phyloP scores from a whole-genome alignment of 306 rosid genomes.

The Lablab purpureus region DNA sequence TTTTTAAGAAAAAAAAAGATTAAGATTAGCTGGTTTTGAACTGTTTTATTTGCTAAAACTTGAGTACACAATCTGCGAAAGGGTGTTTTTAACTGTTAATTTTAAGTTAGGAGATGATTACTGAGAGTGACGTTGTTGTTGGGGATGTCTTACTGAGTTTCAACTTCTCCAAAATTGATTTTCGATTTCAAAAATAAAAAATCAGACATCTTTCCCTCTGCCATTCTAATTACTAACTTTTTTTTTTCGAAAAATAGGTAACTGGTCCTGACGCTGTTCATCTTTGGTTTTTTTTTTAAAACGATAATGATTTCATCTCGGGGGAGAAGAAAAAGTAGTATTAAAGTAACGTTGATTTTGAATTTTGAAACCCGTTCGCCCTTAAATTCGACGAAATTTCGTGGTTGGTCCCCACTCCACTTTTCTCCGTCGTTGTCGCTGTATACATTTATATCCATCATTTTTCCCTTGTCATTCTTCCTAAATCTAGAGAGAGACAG shows the following conservation, averaged over 20 bases:
- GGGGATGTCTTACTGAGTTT: neutral
- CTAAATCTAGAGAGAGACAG: neutral
- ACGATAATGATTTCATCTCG: neutral
- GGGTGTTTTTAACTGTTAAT: slow-evolving; percentile 13
- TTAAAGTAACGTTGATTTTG: slow-evolving; percentile 17
- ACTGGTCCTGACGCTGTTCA: neutral
- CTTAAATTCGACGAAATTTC: slow-evolving; percentile 5
- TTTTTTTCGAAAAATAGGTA: neutral
- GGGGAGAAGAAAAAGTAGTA: neutral
- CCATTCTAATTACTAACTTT: neutral
- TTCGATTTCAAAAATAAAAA: slow-evolving; percentile 25
- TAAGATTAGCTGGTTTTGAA: neutral
- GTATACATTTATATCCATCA: slow-evolving; percentile 8
- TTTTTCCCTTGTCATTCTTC: neutral
- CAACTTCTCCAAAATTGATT: slow-evolving; percentile 14
- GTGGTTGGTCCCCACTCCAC: slow-evolving; percentile 47
- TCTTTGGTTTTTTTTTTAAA: neutral
- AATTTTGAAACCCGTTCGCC: slow-evolving; percentile 39
- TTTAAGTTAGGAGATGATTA: slow-evolving; percentile 3
- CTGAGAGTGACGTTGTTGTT: neutral
- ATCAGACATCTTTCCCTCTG: neutral
- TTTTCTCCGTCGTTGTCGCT: slow-evolving; percentile 27
- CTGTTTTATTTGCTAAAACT: slow-evolving; percentile 20
- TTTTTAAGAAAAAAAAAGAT: no score
- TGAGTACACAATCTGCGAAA: neutral